Percentiles rank a stretch among this genome's conserved stretches.
Evolutionary conservation across 2,329 filamentous ascomycete genomes (phyloP).

Genomic region (Monosporascus sp.): DNA sequence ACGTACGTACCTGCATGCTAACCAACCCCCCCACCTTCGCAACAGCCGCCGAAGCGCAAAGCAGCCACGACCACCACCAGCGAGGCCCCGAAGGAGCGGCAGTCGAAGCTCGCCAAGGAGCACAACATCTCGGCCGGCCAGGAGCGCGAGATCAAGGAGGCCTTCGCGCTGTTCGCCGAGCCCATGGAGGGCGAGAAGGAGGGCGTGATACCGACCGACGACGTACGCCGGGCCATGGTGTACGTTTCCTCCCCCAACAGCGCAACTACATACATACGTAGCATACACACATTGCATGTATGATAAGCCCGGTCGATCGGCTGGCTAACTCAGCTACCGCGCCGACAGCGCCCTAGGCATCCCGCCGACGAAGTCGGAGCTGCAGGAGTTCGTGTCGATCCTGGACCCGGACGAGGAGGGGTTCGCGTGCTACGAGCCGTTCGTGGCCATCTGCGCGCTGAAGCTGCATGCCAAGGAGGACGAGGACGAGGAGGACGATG

Average conservation of each 20-base stretch:
- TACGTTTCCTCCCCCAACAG: conserved; percentile 35
- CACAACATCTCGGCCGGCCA: conserved; percentile 79
- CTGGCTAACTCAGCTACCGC: too few relatives aligned
- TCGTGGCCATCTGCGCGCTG: conserved; percentile 82
- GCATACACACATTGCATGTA: not conserved
- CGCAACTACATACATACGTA: not conserved
- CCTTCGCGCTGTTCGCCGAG: conserved; percentile 76
- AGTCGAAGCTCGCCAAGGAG: conserved; percentile 87
- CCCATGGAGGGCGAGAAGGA: conserved; percentile 67
- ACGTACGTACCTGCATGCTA: not conserved
- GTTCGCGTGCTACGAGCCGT: conserved; percentile 71
- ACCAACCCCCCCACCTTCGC: not conserved
- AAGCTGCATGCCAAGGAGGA: conserved; percentile 64
- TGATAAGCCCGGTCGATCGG: too few relatives aligned
- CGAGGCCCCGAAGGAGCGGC: conserved; percentile 43
- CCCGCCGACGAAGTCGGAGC: conserved; percentile 59
- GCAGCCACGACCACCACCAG: conserved; percentile 20
- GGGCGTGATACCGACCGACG: conserved; percentile 61
- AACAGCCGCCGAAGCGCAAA: conserved; percentile 51
- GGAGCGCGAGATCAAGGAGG: conserved; percentile 86
- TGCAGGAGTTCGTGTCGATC: conserved; percentile 70
- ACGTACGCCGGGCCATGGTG: conserved; percentile 69
- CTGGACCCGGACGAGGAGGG: conserved; percentile 80
- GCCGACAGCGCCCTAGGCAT: conserved; percentile 73
- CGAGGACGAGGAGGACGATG: conserved; percentile 32